Conservation (phyloP, 345 rosid species). For the Acer saccharum region DNA sequence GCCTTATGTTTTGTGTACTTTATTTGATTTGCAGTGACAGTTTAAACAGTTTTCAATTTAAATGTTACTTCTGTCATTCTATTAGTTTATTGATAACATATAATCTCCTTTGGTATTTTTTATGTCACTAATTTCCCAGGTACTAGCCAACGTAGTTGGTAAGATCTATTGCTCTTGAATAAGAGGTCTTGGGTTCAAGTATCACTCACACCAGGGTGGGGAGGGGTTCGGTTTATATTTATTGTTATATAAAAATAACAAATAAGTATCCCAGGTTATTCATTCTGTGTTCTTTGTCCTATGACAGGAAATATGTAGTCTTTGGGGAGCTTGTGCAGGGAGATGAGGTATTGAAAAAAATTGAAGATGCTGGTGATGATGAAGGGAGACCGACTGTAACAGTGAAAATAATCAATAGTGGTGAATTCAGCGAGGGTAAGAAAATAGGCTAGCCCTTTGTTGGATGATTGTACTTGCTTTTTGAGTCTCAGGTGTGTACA, state of each 20-base stretch:
- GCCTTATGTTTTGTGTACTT: constrained; percentile 7
- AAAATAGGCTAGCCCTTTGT: neutral
- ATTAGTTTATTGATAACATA: neutral
- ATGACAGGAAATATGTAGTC: constrained; percentile 70
- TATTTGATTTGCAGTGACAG: neutral
- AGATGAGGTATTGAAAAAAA: constrained; percentile 68
- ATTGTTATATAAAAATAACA: neutral
- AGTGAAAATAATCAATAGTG: constrained; percentile 86
- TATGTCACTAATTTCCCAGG: neutral
- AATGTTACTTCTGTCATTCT: neutral
- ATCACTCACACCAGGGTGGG: neutral
- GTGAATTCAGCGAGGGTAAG: constrained; percentile 71
- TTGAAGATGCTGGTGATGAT: constrained; percentile 83
- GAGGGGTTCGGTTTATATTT: neutral
- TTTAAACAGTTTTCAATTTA: neutral
- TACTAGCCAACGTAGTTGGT: neutral
- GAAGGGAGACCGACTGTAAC: constrained; percentile 85
- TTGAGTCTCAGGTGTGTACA: neutral
- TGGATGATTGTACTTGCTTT: neutral
- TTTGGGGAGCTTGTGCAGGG: constrained; percentile 96
- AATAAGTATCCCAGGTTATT: neutral
- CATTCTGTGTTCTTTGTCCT: constrained; percentile 1
- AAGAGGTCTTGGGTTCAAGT: neutral
- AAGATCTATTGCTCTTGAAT: neutral
- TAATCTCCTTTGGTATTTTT: neutral